Evolutionary conservation across 306 rosid genomes (phyloP), one percentile per base, ranked within the genome.

Genomic region (Inga oerstediana): DNA sequence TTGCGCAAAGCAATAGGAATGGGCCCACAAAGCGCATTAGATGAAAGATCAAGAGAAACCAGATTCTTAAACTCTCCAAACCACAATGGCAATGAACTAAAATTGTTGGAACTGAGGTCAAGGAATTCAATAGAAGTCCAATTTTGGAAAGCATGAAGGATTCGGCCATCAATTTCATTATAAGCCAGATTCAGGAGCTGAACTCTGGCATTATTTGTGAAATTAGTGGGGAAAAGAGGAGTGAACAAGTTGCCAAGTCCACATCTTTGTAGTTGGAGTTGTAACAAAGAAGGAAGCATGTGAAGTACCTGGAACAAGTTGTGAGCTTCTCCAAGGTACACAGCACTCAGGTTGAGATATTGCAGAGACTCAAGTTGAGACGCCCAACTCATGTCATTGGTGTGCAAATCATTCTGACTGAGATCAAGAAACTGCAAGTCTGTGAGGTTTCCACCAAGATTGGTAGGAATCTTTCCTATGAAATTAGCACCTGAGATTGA

Each of bases 371-470:
- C 0, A 12, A 64, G 17, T 4, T 62, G 12, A 64, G 69, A 27
- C 17, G 4, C 41, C 69, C 69, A 64, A 27, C 30, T 27, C 39
- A 64, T 64, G 39, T 64, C 39, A 27, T 30, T 13, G 17, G 0
- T 34, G 24, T 41, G 22, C 11, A 78, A 67, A n/a, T 4, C 12
- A 22, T 59, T 7, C 61, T 4, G 22, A 15, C 76, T 59, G 15
- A 48, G 37, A 51, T 12, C 62, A 41, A 76, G 80, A 79, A 56
- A 77, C 39, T 9, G 35, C 78, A 54, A 27, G 67, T 49, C 69
- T 17, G 27, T 61, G 20, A 80, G 64, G 11, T 51, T 74, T 19
- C 46, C 78, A 11, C 65, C 78, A 41, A 74, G 27, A 30, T 74
- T 49, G 3, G 20, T 3, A 8, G 78, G 78, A 51, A 74, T 52